These are phyloP conservation scores for Botryotinia convoluta DNA, from an alignment of 2,329 filamentous ascomycete genomes.

Conservation along the genomic window DNA sequence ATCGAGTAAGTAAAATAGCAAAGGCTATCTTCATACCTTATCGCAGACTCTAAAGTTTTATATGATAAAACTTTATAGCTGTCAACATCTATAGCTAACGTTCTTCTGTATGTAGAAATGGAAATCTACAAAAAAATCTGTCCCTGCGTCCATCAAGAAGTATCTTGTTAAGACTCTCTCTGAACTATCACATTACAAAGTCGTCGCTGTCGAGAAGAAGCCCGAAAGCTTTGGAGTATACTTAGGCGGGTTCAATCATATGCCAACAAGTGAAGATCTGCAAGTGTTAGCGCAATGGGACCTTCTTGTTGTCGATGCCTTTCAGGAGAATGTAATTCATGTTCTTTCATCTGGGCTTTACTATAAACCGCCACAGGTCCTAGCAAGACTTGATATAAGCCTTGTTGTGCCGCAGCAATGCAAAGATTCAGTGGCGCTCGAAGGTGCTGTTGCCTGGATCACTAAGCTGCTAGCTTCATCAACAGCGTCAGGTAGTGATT, in stretches of 20 bases:
- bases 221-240: conserved; percentile 41
- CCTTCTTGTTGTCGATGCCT: conserved; percentile 45
- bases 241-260: conserved; percentile 41
- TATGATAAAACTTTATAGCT: neutral
- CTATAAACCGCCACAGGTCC: conserved; percentile 23
- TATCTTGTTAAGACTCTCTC: conserved; percentile 23
- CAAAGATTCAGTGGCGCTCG: neutral
- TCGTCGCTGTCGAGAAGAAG: conserved; percentile 23
- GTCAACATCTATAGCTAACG: neutral
- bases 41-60: neutral
- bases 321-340: conserved; percentile 39
- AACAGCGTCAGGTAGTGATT: conserved; percentile 22
- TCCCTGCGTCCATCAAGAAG: conserved; percentile 22
- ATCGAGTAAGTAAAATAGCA: conserved; percentile 13
- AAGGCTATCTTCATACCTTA: neutral
- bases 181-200: conserved; percentile 25
- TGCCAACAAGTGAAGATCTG: conserved; percentile 38
- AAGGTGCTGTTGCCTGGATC: conserved; percentile 8
- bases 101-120: conserved; percentile 20
- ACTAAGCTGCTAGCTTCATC: conserved; percentile 23
- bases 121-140: conserved; percentile 18
- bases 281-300: conserved; percentile 45
- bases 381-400: conserved; percentile 31
- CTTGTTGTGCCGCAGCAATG: conserved; percentile 20
- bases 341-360: conserved; percentile 35